A percentile compares a stretch with the other conserved stretches of the same genome.
phyloP scores from a whole-genome alignment of 2,329 filamentous ascomycete species.

The Lecanicillium sp. region DNA sequence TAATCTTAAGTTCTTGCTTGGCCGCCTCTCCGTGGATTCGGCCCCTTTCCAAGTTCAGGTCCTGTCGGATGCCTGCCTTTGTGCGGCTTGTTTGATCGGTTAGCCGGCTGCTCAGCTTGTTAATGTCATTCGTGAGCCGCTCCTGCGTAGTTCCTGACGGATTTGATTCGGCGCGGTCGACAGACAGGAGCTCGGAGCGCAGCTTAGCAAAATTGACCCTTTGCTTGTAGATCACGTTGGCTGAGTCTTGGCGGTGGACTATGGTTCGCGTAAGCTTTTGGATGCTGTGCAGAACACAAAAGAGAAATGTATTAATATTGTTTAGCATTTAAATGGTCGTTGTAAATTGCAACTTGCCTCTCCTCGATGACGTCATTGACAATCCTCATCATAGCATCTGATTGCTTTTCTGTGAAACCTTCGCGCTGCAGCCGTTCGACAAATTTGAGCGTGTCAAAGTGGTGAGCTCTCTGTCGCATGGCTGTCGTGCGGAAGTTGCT shows the following conservation, averaged over 20 bases:
- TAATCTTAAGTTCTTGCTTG: conserved; percentile 92
- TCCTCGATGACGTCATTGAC: conserved; percentile 96
- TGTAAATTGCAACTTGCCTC: conserved; percentile 40
- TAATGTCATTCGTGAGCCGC: conserved; percentile 84
- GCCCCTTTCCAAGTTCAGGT: conserved; percentile 93
- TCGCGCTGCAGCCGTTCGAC: conserved; percentile 82
- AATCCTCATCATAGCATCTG: conserved; percentile 95
- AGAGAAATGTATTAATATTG: background rate
- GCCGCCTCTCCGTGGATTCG: conserved; percentile 96
- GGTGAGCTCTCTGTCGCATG: conserved; percentile 63
- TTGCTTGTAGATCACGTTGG: conserved; percentile 69
- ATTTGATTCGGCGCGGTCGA: conserved; percentile 83
- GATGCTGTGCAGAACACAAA: conserved; percentile 52
- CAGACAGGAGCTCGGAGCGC: conserved; percentile 82
- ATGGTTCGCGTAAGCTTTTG: conserved; percentile 96
- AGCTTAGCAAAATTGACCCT: conserved; percentile 98
- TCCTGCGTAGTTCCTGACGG: conserved; percentile 86
- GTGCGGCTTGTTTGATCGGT: conserved; percentile 91
- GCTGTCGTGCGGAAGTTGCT: conserved; percentile 60
- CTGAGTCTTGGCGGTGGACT: conserved; percentile 89
- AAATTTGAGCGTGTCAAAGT: conserved; percentile 97
- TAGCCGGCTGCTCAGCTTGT: conserved; percentile 81
- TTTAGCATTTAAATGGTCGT: too few relatives aligned
- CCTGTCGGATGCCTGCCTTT: conserved; percentile 83
- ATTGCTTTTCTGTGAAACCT: conserved; percentile 91